phyloP scores from a whole-genome alignment of 345 rosid genomes.

The Syzygium grande region DNA sequence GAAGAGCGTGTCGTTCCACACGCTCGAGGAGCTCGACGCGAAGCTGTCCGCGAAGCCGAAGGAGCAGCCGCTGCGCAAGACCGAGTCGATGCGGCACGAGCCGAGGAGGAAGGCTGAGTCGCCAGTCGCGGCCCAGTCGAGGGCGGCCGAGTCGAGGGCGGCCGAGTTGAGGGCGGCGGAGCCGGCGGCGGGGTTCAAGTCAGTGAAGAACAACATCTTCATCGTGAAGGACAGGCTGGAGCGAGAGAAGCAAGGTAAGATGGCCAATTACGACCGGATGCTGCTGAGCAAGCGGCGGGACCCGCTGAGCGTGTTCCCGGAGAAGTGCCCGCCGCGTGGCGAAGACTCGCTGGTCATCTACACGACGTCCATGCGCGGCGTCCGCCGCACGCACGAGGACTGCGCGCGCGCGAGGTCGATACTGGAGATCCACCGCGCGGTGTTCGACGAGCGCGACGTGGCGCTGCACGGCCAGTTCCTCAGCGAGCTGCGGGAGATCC shows the following conservation, averaged over 20 bases:
- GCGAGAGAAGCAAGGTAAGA: slow-evolving; percentile 65
- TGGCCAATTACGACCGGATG: slow-evolving; percentile 21
- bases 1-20: slow-evolving; percentile 70
- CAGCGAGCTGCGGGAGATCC: slow-evolving; percentile 50
- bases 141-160: slow-evolving; percentile 2
- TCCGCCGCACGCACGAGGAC: slow-evolving; percentile 69
- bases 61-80: neutral
- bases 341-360: slow-evolving; percentile 55
- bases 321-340: slow-evolving; percentile 75
- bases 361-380: slow-evolving; percentile 89
- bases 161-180: slow-evolving; percentile 1
- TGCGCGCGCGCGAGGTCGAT: slow-evolving; percentile 41
- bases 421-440: slow-evolving; percentile 55
- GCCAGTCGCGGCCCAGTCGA: slow-evolving; percentile 9
- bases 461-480: slow-evolving; percentile 64
- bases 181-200: slow-evolving; percentile 15
- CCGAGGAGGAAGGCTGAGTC: slow-evolving; percentile 7
- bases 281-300: slow-evolving; percentile 42
- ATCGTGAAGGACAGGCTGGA: slow-evolving; percentile 46
- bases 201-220: slow-evolving; percentile 70
- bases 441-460: slow-evolving; percentile 84
- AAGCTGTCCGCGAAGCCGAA: slow-evolving; percentile 27
- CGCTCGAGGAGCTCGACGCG: slow-evolving; percentile 69
- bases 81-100: slow-evolving; percentile 29
- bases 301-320: slow-evolving; percentile 66